Conservation (phyloP, 140 eudicot genomes). For the Bidens hawaiensis region DNA sequence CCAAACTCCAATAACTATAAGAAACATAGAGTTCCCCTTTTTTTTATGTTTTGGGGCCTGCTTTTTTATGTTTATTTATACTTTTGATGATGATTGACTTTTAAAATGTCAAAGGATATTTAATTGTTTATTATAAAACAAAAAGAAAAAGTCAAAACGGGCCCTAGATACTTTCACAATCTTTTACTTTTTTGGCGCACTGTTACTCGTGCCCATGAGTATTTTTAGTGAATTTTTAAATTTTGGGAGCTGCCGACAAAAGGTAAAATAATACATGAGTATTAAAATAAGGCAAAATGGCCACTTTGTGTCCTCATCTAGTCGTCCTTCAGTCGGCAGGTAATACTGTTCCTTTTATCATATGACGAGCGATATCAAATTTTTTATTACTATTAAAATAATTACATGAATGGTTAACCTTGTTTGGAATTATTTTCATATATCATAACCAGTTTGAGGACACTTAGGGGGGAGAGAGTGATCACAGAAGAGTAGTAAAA, state of each 20-base stretch:
- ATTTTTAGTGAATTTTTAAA: constrained; percentile 5
- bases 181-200: constrained; percentile 5
- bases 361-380: too few relatives aligned
- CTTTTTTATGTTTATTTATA: not conserved
- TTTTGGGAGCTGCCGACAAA: constrained; percentile 26
- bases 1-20: too few relatives aligned
- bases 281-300: constrained; percentile 22
- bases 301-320: constrained; percentile 1
- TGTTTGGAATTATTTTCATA: too few relatives aligned
- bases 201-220: constrained; percentile 7
- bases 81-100: constrained; percentile 29
- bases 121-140: not conserved
- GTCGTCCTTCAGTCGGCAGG: constrained; percentile 1
- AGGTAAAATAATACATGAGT: constrained; percentile 7
- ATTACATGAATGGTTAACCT: too few relatives aligned
- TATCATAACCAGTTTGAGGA: too few relatives aligned
- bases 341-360: not conserved
- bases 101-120: constrained; percentile 25
- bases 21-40: too few relatives aligned
- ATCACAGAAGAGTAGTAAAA: too few relatives aligned
- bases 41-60: not conserved
- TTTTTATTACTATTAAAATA: too few relatives aligned
- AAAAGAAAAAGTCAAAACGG: constrained; percentile 19
- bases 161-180: constrained; percentile 21
- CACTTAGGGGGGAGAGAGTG: too few relatives aligned